Base-by-base conservation (phyloP, 768 basidiomycete species). In the Hygrocybe punicea region DNA sequence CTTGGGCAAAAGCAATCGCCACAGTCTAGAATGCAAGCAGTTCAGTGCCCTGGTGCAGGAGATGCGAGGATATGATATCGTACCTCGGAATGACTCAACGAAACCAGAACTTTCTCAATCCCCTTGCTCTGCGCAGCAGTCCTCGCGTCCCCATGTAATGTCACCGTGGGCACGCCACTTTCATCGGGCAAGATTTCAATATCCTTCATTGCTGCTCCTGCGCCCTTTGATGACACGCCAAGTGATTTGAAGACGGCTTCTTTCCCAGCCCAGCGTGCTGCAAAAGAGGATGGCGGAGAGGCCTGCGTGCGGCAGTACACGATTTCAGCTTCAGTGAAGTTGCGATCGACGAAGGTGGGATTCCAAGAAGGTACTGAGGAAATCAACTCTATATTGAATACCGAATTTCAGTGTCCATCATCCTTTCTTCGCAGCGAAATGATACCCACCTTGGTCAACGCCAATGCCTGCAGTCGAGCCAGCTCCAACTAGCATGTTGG, bases 221-320 rank as follows among this genome's bases (percentile, higher is more conserved):
- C 96, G 37, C 97, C 97, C 72, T 92, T 89, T 3, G 91, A 93
- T 17, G 86, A 75, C 44, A 93, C 88, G 19, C 92, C 90, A 1
- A 99, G 81, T 4, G 93, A 90, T 77, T 98, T 98, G 86, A 98
- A 98, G 53, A 89, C 85, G 2, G 95, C 96, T 71, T 98, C 97
- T 74, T 98, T 99, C 51, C 93, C 96, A 25, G 84, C 91, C 96
- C 97, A 99, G 55, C 95, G 89, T 35, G 91, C 95, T 19, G 97
- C 96, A 68, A 97, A 94, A 2, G 96, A 98, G 7, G 97, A 89
- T 1, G 82, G 72, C 16, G 91, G 85, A 48, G 90, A 91, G 2
- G 96, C 87, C 65, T 98, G 93, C n/a, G 81, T 64, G 51, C 76
- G 79, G 74, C 95, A 98, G 78, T 98, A 98, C 10, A 81, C 74